Percentiles rank a stretch among this genome's conserved stretches.
Conservation (phyloP, 768 basidiomycete genomes). For the Hortiboletus campestris region DNA sequence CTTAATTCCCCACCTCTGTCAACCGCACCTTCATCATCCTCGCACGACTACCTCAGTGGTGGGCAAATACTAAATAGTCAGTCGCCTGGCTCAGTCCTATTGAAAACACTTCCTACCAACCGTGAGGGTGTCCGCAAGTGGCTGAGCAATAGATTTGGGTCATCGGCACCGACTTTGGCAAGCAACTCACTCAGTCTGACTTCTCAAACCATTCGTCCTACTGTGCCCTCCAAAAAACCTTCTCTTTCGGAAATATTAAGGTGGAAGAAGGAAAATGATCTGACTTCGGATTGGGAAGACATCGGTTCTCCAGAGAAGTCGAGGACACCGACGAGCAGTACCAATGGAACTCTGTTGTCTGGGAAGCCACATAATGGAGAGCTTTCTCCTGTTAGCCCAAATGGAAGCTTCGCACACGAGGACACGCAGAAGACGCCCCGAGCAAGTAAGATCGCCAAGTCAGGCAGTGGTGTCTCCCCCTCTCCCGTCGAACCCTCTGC, state of each 20-base stretch:
- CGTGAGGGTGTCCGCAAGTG: conserved; percentile 80
- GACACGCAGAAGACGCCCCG: conserved; percentile 35
- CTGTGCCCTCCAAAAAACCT: conserved; percentile 54
- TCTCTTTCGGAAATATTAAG: conserved; percentile 66
- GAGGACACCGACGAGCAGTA: conserved; percentile 48
- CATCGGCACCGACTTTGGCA: conserved; percentile 40
- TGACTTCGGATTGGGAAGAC: conserved; percentile 67
- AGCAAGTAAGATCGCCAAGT: conserved; percentile 34
- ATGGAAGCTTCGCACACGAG: conserved; percentile 28
- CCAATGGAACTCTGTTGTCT: conserved; percentile 35
- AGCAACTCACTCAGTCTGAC: conserved; percentile 36
- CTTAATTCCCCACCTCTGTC: conserved; percentile 41
- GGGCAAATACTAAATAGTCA: conserved; percentile 28
- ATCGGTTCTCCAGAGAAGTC: conserved; percentile 42
- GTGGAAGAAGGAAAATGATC: conserved; percentile 53
- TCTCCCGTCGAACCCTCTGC: conserved; percentile 21
- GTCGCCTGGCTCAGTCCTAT: conserved; percentile 36
- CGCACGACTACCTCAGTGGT: conserved; percentile 50
- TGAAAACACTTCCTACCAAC: conserved; percentile 61
- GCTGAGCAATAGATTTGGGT: conserved; percentile 60
- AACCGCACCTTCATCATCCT: conserved; percentile 44
- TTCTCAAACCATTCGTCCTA: conserved; percentile 34
- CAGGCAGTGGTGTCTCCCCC: conserved; percentile 20
- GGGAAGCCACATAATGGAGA: conserved; percentile 28
- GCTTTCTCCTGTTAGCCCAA: conserved; percentile 28